Conservation (phyloP, 2,329 filamentous ascomycete species). For the Mollisia scopiformis region DNA sequence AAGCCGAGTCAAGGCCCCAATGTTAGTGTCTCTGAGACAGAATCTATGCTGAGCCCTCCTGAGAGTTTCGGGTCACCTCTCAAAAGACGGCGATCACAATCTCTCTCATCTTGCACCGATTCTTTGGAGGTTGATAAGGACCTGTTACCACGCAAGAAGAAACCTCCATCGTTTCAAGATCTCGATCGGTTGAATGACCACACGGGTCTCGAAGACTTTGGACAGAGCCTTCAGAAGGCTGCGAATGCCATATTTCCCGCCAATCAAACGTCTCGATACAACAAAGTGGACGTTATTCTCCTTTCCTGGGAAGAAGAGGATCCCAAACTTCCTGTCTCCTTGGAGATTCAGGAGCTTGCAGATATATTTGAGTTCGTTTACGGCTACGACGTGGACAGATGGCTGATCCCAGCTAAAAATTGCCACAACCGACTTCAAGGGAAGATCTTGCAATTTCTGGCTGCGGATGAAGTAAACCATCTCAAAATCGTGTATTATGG, state of each 20-base stretch:
- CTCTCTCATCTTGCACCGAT: too few relatives aligned
- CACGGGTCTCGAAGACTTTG: constrained; percentile 7
- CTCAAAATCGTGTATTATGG: constrained; percentile 15
- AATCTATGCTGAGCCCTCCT: too few relatives aligned
- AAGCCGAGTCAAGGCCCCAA: too few relatives aligned
- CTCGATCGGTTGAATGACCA: constrained; percentile 6
- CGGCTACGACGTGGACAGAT: constrained; percentile 4
- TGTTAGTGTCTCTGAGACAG: too few relatives aligned
- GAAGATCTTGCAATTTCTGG: constrained; percentile 10
- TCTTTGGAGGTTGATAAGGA: background rate
- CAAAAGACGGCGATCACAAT: too few relatives aligned
- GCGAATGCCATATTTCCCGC: constrained; percentile 14
- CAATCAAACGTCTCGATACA: constrained; percentile 1
- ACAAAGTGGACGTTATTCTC: constrained; percentile 3
- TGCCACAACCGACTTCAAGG: background rate
- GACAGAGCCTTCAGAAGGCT: constrained; percentile 7
- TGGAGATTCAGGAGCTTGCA: background rate
- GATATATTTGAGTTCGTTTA: constrained; percentile 8
- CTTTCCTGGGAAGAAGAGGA: constrained; percentile 16
- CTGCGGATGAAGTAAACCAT: background rate
- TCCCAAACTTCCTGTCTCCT: constrained; percentile 8
- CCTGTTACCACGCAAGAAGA: background rate
- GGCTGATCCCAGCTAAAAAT: constrained; percentile 5
- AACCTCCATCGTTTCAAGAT: background rate
- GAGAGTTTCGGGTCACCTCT: too few relatives aligned